Evolutionary conservation across 2,329 filamentous ascomycete genomes (phyloP).

Genomic region (Aspergillus pseudotamarii): DNA sequence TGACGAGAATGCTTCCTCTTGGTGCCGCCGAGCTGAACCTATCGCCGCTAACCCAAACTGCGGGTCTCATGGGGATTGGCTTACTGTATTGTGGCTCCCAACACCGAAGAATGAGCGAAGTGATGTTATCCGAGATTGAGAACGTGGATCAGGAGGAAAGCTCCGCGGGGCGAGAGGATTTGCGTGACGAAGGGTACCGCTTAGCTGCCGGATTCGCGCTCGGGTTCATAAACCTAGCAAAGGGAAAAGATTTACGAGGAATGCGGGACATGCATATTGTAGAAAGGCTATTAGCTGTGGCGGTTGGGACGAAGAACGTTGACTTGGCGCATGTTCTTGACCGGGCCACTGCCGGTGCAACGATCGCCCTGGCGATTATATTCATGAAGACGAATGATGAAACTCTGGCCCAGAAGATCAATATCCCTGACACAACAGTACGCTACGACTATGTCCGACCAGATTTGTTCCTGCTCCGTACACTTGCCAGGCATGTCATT

Average conservation of each 20-base stretch:
- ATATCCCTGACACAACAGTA: slow-evolving; percentile 84
- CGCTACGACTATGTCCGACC: slow-evolving; percentile 96
- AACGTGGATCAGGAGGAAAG: slow-evolving; percentile 79
- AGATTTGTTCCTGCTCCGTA: slow-evolving; percentile 87
- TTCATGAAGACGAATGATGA: slow-evolving; percentile 96
- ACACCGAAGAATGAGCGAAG: slow-evolving; percentile 96
- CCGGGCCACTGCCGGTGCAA: slow-evolving; percentile 88
- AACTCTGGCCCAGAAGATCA: slow-evolving; percentile 84
- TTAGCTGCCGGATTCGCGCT: slow-evolving; percentile 91
- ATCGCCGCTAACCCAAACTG: slow-evolving; percentile 90
- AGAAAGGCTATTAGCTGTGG: slow-evolving; percentile 81
- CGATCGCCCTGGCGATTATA: slow-evolving; percentile 85
- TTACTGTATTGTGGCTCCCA: slow-evolving; percentile 92
- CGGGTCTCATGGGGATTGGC: slow-evolving; percentile 95
- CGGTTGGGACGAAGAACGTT: slow-evolving; percentile 86
- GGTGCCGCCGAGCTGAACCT: slow-evolving; percentile 94
- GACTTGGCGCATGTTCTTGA: slow-evolving; percentile 91
- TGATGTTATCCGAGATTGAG: slow-evolving; percentile 97
- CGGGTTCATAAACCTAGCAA: slow-evolving; percentile 91
- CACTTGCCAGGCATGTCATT: slow-evolving; percentile 85
- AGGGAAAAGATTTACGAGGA: slow-evolving; percentile 83
- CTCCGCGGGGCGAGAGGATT: slow-evolving; percentile 67
- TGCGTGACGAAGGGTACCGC: slow-evolving; percentile 94
- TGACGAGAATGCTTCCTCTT: slow-evolving; percentile 88
- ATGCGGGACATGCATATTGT: slow-evolving; percentile 92